Percentiles rank a stretch among this genome's conserved stretches.
phyloP scores from a whole-genome alignment of 805 yeast genomes.

The Starmerella vaccinii region DNA sequence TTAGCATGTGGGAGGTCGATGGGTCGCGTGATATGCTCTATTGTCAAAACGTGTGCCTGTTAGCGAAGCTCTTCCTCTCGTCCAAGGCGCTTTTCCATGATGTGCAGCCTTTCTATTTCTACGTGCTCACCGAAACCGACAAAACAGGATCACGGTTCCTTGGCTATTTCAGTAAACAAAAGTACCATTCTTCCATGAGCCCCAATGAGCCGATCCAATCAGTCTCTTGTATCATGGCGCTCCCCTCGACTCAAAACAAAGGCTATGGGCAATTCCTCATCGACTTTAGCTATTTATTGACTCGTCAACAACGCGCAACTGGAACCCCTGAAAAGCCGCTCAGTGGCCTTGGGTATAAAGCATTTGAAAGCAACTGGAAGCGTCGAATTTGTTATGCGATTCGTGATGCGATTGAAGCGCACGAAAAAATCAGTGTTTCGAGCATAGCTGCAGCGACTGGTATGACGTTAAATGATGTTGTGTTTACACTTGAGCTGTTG shows the following conservation, averaged over 20 bases:
- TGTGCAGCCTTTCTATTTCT: constrained; percentile 90
- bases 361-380: constrained; percentile 85
- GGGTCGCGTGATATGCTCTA: constrained; percentile 73
- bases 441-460: constrained; percentile 64
- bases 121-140: constrained; percentile 66
- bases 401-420: constrained; percentile 14
- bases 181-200: constrained; percentile 25
- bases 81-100: constrained; percentile 89
- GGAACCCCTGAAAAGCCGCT: constrained; percentile 97
- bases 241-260: constrained; percentile 76
- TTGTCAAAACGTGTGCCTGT: constrained; percentile 80
- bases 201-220: constrained; percentile 44
- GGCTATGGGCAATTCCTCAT: constrained; percentile 86
- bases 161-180: constrained; percentile 90
- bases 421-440: constrained; percentile 37
- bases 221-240: constrained; percentile 79
- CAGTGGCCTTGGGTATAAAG: constrained; percentile 70
- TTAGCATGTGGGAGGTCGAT: constrained; percentile 82
- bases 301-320: constrained; percentile 60
- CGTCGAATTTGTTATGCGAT: constrained; percentile 48
- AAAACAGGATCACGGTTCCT: constrained; percentile 43
- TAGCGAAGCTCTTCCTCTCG: constrained; percentile 80
- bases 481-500: constrained; percentile 74
- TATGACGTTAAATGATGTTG: constrained; percentile 75
- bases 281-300: constrained; percentile 74